These are phyloP conservation scores for Fomitopsis schrenkii DNA, from an alignment of 1,284 basidiomycete species.

Conservation along the genomic window DNA sequence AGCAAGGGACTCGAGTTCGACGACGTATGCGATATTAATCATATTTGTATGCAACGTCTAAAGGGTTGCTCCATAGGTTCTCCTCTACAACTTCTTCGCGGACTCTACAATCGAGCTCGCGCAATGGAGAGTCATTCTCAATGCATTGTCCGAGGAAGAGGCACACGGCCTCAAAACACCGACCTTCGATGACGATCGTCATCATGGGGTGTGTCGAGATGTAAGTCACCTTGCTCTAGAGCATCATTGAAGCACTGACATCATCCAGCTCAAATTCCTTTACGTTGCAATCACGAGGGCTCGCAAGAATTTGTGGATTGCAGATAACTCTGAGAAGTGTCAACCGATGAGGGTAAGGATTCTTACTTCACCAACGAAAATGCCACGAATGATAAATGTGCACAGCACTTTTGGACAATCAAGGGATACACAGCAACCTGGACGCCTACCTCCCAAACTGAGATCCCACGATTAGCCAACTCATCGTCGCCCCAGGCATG, in stretches of 20 bases:
- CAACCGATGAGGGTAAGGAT: slow-evolving; percentile 53
- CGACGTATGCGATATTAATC: slow-evolving; percentile 39
- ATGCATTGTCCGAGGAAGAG: slow-evolving; percentile 28
- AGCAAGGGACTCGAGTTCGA: slow-evolving; percentile 75
- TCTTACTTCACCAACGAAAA: no score
- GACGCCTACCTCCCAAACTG: slow-evolving; percentile 31
- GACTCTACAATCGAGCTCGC: slow-evolving; percentile 48
- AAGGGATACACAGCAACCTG: slow-evolving; percentile 38
- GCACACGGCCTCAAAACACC: slow-evolving; percentile 31
- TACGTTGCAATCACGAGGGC: slow-evolving; percentile 72
- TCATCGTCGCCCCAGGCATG: slow-evolving; percentile 50
- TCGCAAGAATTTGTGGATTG: slow-evolving; percentile 63
- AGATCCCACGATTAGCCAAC: slow-evolving; percentile 45
- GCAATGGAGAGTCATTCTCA: slow-evolving; percentile 59
- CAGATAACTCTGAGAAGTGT: slow-evolving; percentile 52
- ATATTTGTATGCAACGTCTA: neutral
- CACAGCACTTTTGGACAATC: slow-evolving; percentile 45
- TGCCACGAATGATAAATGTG: neutral
- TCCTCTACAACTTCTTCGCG: slow-evolving; percentile 68
- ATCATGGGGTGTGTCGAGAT: slow-evolving; percentile 57
- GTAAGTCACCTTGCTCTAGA: slow-evolving; percentile 26
- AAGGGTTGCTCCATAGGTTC: slow-evolving; percentile 40
- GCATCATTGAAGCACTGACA: neutral
- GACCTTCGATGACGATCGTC: slow-evolving; percentile 45
- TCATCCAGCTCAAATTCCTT: slow-evolving; percentile 52